phyloP scores from a whole-genome alignment of 306 rosid genomes.

The Senna tora region DNA sequence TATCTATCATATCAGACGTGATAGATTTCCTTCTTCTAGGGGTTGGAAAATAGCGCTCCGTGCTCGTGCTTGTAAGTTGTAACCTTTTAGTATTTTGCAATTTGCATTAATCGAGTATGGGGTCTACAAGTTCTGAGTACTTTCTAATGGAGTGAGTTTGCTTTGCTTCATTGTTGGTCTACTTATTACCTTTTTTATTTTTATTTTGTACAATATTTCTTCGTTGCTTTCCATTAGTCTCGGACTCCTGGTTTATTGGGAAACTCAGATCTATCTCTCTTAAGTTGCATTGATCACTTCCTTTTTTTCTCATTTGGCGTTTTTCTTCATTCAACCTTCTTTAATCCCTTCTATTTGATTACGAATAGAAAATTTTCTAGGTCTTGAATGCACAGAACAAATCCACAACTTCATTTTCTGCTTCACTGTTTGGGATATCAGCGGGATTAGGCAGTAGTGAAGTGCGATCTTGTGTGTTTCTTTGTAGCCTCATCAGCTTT shows the following conservation, averaged over 20 bases:
- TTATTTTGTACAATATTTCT: not conserved
- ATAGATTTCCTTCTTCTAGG: not conserved
- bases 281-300: slow-evolving; percentile 13
- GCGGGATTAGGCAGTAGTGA: too few relatives aligned
- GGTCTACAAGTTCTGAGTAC: slow-evolving; percentile 32
- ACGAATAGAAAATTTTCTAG: not conserved
- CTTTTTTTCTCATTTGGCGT: not conserved
- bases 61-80: slow-evolving; percentile 15
- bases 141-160: slow-evolving; percentile 1
- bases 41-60: not conserved
- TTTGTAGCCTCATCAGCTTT: too few relatives aligned
- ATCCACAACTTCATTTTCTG: slow-evolving; percentile 8
- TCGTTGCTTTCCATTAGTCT: not conserved
- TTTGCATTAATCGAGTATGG: not conserved
- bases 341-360: slow-evolving; percentile 22
- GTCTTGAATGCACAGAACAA: slow-evolving; percentile 1
- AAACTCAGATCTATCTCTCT: slow-evolving; percentile 42
- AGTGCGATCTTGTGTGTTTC: slow-evolving; percentile 12
- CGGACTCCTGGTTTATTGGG: not conserved
- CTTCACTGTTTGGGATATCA: not conserved
- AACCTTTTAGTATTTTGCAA: not conserved
- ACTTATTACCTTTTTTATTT: not conserved
- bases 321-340: not conserved
- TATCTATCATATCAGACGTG: not conserved
- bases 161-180: slow-evolving; percentile 17